These are phyloP conservation scores for Suillus plorans DNA, from an alignment of 768 basidiomycete species.

Conservation along the genomic window DNA sequence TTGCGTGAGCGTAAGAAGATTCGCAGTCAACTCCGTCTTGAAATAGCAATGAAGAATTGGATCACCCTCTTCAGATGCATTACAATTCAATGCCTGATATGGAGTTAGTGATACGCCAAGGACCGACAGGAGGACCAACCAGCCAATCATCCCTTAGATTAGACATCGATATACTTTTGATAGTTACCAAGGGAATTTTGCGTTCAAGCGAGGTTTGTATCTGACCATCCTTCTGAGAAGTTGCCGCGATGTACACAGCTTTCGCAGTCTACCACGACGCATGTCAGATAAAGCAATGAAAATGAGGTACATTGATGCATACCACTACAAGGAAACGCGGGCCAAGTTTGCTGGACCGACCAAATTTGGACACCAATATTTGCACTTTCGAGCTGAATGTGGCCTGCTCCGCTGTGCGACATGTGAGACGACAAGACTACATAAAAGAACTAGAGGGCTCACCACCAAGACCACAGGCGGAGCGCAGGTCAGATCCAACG, in stretches of 20 bases:
- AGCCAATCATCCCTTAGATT: slow-evolving; percentile 95
- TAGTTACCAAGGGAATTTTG: slow-evolving; percentile 86
- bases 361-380: slow-evolving; percentile 81
- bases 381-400: slow-evolving; percentile 83
- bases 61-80: slow-evolving; percentile 88
- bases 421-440: neutral
- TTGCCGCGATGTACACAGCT: slow-evolving; percentile 77
- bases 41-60: slow-evolving; percentile 88
- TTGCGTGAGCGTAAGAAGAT: slow-evolving; percentile 78
- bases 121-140: slow-evolving; percentile 43
- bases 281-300: neutral
- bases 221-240: slow-evolving; percentile 63
- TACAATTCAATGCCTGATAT: slow-evolving; percentile 73
- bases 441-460: slow-evolving; percentile 25
- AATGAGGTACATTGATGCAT: slow-evolving; percentile 30
- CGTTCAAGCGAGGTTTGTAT: slow-evolving; percentile 76
- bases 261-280: slow-evolving; percentile 42
- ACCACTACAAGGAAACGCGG: slow-evolving; percentile 92
- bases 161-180: slow-evolving; percentile 84
- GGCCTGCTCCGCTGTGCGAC: slow-evolving; percentile 64
- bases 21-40: slow-evolving; percentile 92
- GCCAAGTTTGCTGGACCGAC: slow-evolving; percentile 90
- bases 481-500: slow-evolving; percentile 72
- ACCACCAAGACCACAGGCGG: slow-evolving; percentile 76
- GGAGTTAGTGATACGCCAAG: slow-evolving; percentile 6